phyloP scores from a whole-genome alignment of 2,329 filamentous ascomycete species.

The Tricladium varicosporioides region DNA sequence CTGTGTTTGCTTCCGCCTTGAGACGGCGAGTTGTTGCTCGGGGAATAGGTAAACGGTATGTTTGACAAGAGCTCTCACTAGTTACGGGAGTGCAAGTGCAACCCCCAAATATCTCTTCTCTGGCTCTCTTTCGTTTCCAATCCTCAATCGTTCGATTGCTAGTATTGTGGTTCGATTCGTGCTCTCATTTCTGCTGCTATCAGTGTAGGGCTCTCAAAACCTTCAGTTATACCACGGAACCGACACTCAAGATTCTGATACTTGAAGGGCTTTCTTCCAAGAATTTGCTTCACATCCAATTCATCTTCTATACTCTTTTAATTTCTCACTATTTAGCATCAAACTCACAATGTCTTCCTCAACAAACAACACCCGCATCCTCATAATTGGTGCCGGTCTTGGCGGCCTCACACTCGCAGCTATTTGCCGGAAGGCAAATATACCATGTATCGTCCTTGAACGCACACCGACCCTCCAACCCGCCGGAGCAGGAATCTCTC shows the following conservation, averaged over 20 bases:
- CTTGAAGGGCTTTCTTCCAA: neutral
- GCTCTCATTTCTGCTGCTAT: too few relatives aligned
- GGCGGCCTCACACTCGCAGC: constrained; percentile 1
- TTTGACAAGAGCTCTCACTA: neutral
- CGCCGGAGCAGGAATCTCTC: neutral
- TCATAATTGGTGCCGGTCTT: constrained; percentile 1
- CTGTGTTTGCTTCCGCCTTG: neutral
- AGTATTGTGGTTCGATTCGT: too few relatives aligned
- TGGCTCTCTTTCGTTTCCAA: neutral
- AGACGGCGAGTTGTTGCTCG: neutral
- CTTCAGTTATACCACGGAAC: neutral
- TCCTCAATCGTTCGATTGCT: neutral
- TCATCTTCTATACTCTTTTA: neutral
- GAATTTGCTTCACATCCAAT: neutral
- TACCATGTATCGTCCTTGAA: constrained; percentile 1
- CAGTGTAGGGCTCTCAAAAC: too few relatives aligned
- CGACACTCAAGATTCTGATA: neutral
- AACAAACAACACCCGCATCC: neutral
- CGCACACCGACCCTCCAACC: neutral
- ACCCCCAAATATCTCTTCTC: neutral
- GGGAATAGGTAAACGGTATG: neutral
- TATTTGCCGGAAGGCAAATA: constrained; percentile 1
- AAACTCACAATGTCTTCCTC: neutral
- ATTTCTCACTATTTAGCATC: neutral
- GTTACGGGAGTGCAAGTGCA: neutral